Percentiles rank a stretch among this genome's conserved stretches.
These are phyloP conservation scores for Neofusicoccum ribis DNA, from an alignment of 2,329 filamentous ascomycete genomes.

Conservation along the genomic window DNA sequence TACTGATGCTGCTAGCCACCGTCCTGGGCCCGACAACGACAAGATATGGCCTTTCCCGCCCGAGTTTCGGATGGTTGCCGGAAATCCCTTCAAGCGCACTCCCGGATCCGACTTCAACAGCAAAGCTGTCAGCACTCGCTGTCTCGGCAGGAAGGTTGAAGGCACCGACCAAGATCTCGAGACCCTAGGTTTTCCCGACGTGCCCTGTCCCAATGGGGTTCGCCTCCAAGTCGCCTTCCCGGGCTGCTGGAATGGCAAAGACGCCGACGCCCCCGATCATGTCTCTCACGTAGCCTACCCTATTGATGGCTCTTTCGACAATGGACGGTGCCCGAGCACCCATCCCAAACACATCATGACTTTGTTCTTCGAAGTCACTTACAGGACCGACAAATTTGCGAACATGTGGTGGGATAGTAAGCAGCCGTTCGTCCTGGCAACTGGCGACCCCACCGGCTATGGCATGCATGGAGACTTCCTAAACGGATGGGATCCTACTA, in stretches of 20 bases:
- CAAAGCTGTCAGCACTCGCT: constrained; percentile 59
- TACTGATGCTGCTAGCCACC: constrained; percentile 34
- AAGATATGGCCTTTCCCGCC: constrained; percentile 68
- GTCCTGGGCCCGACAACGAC: constrained; percentile 58
- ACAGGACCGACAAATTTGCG: constrained; percentile 50
- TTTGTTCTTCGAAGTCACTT: constrained; percentile 61
- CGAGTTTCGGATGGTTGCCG: constrained; percentile 70
- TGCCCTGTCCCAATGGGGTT: constrained; percentile 61
- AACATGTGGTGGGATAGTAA: constrained; percentile 44
- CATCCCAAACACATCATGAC: constrained; percentile 58
- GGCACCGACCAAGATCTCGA: not conserved
- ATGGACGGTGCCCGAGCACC: constrained; percentile 54
- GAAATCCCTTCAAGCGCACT: constrained; percentile 59
- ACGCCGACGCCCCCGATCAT: constrained; percentile 59
- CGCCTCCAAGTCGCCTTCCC: constrained; percentile 71
- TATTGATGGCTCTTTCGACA: constrained; percentile 42
- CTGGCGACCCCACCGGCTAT: constrained; percentile 70
- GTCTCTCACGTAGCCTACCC: constrained; percentile 68
- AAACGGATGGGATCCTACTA: constrained; percentile 67
- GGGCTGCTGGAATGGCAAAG: constrained; percentile 68
- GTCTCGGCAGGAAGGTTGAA: constrained; percentile 42
- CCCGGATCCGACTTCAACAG: constrained; percentile 56
- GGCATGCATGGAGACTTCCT: constrained; percentile 69
- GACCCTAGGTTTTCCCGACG: constrained; percentile 63
- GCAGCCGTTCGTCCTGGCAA: constrained; percentile 63